Percentiles rank a stretch among this genome's conserved stretches.
These are phyloP conservation scores for Ceratobasidium sp. DNA, from an alignment of 1,284 basidiomycete species.

Conservation along the genomic window DNA sequence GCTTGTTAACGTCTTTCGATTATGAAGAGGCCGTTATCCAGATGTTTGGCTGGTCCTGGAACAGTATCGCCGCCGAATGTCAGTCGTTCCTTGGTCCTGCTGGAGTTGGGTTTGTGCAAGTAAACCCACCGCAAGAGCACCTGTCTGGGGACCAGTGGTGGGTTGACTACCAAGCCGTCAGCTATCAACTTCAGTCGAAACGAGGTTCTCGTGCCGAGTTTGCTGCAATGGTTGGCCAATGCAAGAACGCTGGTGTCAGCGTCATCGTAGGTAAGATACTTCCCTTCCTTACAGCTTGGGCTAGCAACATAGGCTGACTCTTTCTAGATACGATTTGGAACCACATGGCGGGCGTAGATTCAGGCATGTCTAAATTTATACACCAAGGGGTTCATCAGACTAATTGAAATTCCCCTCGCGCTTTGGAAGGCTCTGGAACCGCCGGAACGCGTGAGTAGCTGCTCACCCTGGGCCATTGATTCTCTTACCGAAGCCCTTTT, in stretches of 20 bases:
- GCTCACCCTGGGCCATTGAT: background rate
- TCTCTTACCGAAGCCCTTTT: constrained; percentile 46
- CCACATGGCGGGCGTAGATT: constrained; percentile 65
- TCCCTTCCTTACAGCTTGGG: background rate
- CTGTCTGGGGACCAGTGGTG: constrained; percentile 66
- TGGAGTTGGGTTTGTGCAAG: constrained; percentile 44
- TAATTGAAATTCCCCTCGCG: background rate
- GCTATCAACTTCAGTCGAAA: constrained; percentile 47
- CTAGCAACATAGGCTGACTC: background rate
- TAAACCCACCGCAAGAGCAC: constrained; percentile 45
- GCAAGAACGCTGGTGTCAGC: constrained; percentile 47
- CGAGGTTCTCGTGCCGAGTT: constrained; percentile 47
- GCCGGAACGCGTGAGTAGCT: constrained; percentile 21
- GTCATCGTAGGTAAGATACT: constrained; percentile 44
- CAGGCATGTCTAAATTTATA: constrained; percentile 4
- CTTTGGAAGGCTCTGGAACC: constrained; percentile 16
- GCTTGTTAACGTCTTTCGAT: no score
- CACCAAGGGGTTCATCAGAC: background rate
- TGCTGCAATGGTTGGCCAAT: constrained; percentile 47
- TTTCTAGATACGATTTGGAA: constrained; percentile 69
- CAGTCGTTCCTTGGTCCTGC: constrained; percentile 41
- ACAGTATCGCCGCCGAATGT: constrained; percentile 45
- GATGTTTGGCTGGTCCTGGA: constrained; percentile 46
- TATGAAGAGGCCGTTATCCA: constrained; percentile 42
- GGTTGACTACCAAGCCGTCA: constrained; percentile 74